Evolutionary conservation across 2,329 filamentous ascomycete genomes (phyloP), one percentile per base, ranked within the genome.

Genomic region (Trichoderma breve): DNA sequence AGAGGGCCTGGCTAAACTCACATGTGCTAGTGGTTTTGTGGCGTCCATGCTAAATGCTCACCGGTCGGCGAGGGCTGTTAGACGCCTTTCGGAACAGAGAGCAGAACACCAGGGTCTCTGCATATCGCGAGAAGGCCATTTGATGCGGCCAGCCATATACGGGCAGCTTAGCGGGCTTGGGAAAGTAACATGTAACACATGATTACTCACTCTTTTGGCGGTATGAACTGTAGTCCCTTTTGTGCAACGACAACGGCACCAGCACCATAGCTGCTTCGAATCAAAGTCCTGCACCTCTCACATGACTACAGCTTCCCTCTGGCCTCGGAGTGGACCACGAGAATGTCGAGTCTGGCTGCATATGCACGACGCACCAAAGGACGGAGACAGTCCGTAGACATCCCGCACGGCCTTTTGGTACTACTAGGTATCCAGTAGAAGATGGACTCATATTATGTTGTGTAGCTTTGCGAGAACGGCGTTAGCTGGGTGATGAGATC

Each of bases 11-110:
- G 55, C 15, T 57, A 53, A 21, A 28, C 36, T 62, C 55, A 12
- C 66, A 51, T 34, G 11, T 68, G 51, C 64, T 72, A 72, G 70
- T 39, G 43, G 63, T 65, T 30, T 68, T 15, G 70, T 72, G 70
- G 70, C 70, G 70, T 63, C 70, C 65, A 60, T 60, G 57, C 70
- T 60, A 61, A 72, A 53, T 34, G 70, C 64, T 68, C 70, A 72
- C 70, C 64, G 64, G 70, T 62, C 51, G 70, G 39, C 66, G 36
- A 26, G 57, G 39, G 66, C n/a, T 26, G 57, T 18, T 32, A 24
- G n/a, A 34, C 36, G 28, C 57, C 66, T 47, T 68, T 36, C 55
- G 26, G 30, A 28, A 70, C 28, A 18, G 57, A 15, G 61, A 32
- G 24, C 66, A 62, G 26, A 53, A 36, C 43, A 30, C 24, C 30